phyloP scores from a whole-genome alignment of 2,329 filamentous ascomycete species.

The Neophaeococcomyces aloes region DNA sequence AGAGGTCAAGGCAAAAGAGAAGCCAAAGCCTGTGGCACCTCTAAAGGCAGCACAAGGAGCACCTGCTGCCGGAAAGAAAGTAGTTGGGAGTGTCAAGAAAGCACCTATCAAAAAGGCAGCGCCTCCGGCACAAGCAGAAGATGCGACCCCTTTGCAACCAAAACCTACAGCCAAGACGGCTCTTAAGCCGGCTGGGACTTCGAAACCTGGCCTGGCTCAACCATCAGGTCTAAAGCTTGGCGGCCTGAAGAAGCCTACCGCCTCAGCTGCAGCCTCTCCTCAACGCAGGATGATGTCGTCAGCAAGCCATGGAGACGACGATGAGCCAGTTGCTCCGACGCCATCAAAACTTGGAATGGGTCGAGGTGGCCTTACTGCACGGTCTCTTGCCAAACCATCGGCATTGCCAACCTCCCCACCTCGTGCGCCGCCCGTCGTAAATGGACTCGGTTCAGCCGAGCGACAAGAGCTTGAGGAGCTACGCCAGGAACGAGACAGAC shows the following conservation, averaged over 20 bases:
- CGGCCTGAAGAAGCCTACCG: slow-evolving; percentile 32
- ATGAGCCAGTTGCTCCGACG: slow-evolving; percentile 30
- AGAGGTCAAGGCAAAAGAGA: slow-evolving; percentile 80
- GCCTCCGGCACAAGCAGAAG: slow-evolving; percentile 44
- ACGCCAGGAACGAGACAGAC: slow-evolving; percentile 67
- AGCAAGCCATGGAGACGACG: slow-evolving; percentile 32
- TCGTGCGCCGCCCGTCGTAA: slow-evolving; percentile 46
- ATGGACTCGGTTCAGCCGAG: slow-evolving; percentile 66
- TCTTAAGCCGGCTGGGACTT: slow-evolving; percentile 35
- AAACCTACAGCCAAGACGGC: slow-evolving; percentile 32
- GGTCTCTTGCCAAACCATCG: slow-evolving; percentile 69
- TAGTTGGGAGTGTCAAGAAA: slow-evolving; percentile 43
- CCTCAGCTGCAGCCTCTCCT: slow-evolving; percentile 25
- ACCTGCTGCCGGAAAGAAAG: slow-evolving; percentile 41
- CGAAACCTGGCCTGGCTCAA: slow-evolving; percentile 32
- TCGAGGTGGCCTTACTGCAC: slow-evolving; percentile 69
- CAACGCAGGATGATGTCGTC: slow-evolving; percentile 35
- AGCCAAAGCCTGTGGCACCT: slow-evolving; percentile 66
- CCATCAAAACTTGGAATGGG: slow-evolving; percentile 55
- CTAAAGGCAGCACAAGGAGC: slow-evolving; percentile 49
- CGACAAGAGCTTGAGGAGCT: slow-evolving; percentile 87
- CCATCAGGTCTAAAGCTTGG: slow-evolving; percentile 34
- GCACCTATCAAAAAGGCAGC: slow-evolving; percentile 40
- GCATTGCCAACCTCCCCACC: slow-evolving; percentile 42
- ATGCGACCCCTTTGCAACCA: slow-evolving; percentile 39